These are phyloP conservation scores for Malus sylvestris DNA, from an alignment of 306 rosid genomes.

Conservation along the genomic window DNA sequence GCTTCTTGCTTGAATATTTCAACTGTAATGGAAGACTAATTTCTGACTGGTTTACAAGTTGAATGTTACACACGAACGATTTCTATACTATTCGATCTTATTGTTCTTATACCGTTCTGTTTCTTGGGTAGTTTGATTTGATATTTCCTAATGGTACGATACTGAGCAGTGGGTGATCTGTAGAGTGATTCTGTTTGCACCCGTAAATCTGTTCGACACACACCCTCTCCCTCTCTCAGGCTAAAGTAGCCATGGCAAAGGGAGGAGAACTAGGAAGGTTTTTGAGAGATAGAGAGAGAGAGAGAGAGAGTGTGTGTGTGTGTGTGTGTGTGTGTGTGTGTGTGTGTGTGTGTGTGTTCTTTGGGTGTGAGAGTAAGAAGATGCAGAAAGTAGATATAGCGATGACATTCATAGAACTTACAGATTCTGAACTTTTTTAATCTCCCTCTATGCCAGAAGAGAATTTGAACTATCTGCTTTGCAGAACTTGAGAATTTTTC, in stretches of 20 bases:
- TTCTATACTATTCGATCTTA: neutral
- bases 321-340: too few relatives aligned
- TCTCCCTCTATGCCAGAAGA: too few relatives aligned
- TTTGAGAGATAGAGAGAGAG: too few relatives aligned
- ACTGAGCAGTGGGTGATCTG: neutral
- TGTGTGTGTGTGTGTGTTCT: too few relatives aligned
- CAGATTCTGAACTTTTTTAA: too few relatives aligned
- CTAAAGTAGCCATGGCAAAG: neutral
- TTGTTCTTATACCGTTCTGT: neutral
- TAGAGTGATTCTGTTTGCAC: neutral
- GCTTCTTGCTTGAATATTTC: slow-evolving; percentile 9
- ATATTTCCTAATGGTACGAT: neutral
- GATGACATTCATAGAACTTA: too few relatives aligned
- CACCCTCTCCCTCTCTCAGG: neutral
- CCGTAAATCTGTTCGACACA: neutral
- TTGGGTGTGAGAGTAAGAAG: too few relatives aligned
- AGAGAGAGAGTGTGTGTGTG: too few relatives aligned
- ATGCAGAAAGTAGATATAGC: too few relatives aligned
- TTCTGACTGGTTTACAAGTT: neutral
- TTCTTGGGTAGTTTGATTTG: neutral
- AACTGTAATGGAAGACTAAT: neutral
- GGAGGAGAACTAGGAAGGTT: too few relatives aligned
- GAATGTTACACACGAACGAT: neutral
- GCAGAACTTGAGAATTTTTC: too few relatives aligned
- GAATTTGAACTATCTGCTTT: too few relatives aligned